Conservation (phyloP, 495 filamentous ascomycete species). For the Pseudevernia furfuracea region DNA sequence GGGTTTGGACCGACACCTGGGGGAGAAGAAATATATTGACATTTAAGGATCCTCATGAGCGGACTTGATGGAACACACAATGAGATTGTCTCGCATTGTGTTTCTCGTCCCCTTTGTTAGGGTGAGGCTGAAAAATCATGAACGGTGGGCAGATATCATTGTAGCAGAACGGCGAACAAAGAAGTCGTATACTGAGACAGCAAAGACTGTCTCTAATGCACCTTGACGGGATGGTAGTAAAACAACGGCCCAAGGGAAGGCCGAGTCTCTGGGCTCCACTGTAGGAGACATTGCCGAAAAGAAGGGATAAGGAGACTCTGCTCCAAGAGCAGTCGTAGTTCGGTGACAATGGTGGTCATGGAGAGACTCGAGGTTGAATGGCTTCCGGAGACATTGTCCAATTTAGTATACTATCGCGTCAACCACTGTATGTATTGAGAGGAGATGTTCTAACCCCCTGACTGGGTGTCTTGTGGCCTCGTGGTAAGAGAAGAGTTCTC, state of each 20-base stretch:
- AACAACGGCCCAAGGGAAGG: neutral
- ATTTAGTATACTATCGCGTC: neutral
- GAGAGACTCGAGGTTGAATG: neutral
- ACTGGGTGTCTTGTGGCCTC: neutral
- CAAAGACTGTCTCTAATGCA: neutral
- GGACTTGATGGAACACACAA: neutral
- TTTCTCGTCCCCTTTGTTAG: neutral
- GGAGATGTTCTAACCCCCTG: neutral
- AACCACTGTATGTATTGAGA: neutral
- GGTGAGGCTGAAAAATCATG: neutral
- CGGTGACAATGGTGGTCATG: neutral
- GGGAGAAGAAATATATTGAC: neutral
- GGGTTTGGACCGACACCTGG: neutral
- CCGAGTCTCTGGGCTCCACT: neutral
- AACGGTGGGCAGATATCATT: neutral
- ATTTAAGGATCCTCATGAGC: neutral
- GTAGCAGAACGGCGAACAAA: neutral
- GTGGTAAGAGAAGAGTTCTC: neutral
- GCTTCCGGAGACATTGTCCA: neutral
- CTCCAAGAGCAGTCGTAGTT: neutral
- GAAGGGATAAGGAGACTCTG: neutral
- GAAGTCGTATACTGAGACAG: neutral
- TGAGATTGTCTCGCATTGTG: neutral
- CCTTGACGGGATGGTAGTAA: neutral
- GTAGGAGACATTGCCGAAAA: neutral